phyloP scores from a whole-genome alignment of 1,139 yeast genomes.

The Hansenula lynferdii region DNA sequence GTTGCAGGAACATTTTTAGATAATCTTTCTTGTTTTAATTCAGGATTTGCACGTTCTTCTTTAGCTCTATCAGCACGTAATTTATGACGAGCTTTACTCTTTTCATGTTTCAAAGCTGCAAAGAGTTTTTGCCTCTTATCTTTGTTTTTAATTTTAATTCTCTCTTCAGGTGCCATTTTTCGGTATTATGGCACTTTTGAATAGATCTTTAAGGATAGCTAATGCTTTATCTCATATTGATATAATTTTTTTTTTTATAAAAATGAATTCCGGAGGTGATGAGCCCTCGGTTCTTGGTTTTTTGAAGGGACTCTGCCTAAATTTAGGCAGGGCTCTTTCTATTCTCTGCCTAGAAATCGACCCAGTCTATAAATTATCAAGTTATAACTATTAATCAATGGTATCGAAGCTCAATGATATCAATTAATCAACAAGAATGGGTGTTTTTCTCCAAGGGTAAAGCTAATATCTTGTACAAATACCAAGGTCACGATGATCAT shows the following conservation, averaged over 20 bases:
- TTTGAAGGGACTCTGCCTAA: no score
- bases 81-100: constrained; percentile 73
- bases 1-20: constrained; percentile 82
- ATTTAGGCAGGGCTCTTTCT: no score
- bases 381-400: no score
- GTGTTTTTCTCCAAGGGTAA: constrained; percentile 15
- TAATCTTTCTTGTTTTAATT: constrained; percentile 72
- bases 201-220: background rate
- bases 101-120: constrained; percentile 71
- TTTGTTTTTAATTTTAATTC: constrained; percentile 57
- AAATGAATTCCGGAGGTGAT: constrained; percentile 2
- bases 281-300: constrained; percentile 10
- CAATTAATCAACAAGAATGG: no score
- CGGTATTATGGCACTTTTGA: background rate
- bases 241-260: background rate
- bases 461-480: constrained; percentile 17
- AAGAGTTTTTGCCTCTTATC: constrained; percentile 75
- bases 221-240: no score
- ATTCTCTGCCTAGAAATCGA: no score
- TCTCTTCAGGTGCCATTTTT: constrained; percentile 24
- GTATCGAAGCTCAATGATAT: no score
- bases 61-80: constrained; percentile 73
- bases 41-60: constrained; percentile 80
- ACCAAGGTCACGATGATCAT: constrained; percentile 9
- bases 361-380: no score